Evolutionary conservation across 768 basidiomycete species (phyloP).

Genomic region (Naganishia antarctica): DNA sequence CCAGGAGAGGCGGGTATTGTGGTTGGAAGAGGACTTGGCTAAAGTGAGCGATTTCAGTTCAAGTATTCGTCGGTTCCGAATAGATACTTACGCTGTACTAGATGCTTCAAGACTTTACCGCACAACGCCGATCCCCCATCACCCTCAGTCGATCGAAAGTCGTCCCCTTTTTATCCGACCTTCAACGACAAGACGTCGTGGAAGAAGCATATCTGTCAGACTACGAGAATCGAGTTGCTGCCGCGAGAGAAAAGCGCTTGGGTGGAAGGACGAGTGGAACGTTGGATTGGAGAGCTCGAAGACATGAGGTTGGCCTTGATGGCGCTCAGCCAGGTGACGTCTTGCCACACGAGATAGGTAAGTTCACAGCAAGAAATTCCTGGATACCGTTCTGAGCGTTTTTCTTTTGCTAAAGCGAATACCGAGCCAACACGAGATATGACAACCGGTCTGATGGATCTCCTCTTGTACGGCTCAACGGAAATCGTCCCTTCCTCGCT

Average conservation of each 20-base stretch:
- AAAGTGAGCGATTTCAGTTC: conserved; percentile 25
- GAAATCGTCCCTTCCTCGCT: neutral
- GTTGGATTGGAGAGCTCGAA: neutral
- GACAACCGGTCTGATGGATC: neutral
- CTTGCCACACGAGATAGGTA: conserved; percentile 19
- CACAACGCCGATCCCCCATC: neutral
- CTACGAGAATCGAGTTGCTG: conserved; percentile 15
- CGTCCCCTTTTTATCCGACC: neutral
- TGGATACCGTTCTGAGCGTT: too few relatives aligned
- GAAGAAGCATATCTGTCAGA: neutral
- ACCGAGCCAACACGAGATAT: neutral
- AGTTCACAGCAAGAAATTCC: too few relatives aligned
- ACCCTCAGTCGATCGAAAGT: neutral
- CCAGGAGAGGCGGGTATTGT: conserved; percentile 26
- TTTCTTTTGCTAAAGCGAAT: neutral
- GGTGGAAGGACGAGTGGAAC: conserved; percentile 31
- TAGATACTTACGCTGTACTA: neutral
- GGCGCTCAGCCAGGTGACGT: conserved; percentile 25
- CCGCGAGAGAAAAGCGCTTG: conserved; percentile 38
- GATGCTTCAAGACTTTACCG: neutral
- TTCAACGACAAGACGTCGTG: neutral
- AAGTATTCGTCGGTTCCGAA: too few relatives aligned
- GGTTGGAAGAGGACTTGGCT: conserved; percentile 27
- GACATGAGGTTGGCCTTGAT: neutral
- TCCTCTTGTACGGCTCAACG: neutral